Evolutionary conservation across 805 yeast species (phyloP), one percentile per base, ranked within the genome.

Genomic region (Kodamaea neixiangensis): DNA sequence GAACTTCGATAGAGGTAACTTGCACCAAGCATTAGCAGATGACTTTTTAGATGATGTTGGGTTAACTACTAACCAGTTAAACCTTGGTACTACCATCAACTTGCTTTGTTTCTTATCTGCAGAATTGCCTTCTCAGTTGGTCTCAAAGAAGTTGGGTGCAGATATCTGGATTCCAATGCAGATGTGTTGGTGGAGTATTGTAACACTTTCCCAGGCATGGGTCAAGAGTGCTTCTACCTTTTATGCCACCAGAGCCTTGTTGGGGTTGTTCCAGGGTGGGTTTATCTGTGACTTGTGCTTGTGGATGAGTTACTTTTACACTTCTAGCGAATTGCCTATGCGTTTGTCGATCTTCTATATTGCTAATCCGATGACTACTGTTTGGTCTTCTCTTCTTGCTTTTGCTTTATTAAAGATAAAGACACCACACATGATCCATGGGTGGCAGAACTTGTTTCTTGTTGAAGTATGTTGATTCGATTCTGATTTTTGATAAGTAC

Each of bases 221-320:
- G 50, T 63, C 51, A 54, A 46, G 19, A 52, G 50, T 38, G 51
- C 47, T n/a, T 46, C 56, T 1, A 60, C 64, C 1, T 63, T 63
- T 35, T 61, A 54, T 40, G 47, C 55, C 31, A 59, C 64, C n/a
- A 50, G 67, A 37, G 63, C 61, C 1, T 54, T 63, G 15, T 52
- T 63, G 7, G 67, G 67, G 2, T 54, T 56, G 7, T 54, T 63
- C 31, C 67, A 63, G 35, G 67, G 67, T 43, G 67, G 66, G 1
- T 62, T 63, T 31, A 84, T 86, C 49, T 85, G 87, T 35, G 89
- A 85, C 57, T 67, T 79, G 31, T 76, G 81, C 49, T 66, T 85
- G 42, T 86, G 86, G 82, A 68, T 86, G 63, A 78, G 86, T 2
- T 86, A 84, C 64, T 86, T 85, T 66, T 86, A 80, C 68, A 85